phyloP scores from a whole-genome alignment of 2,329 filamentous ascomycete species.

The Monosporascus ibericus region DNA sequence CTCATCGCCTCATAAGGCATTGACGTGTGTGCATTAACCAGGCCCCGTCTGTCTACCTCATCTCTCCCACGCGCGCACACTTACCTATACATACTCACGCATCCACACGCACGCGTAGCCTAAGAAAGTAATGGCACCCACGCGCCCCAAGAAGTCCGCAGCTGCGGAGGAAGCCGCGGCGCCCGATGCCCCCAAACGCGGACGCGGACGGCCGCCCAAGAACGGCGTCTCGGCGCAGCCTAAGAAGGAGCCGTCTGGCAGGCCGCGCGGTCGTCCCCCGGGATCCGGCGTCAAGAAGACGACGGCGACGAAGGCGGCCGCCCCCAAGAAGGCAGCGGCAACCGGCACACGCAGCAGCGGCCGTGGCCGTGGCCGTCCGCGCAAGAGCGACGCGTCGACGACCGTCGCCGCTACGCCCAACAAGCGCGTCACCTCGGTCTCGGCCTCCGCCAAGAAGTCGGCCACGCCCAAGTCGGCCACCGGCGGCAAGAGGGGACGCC shows the following conservation, averaged over 20 bases:
- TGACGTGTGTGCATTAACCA: too few relatives aligned
- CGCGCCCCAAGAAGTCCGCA: slow-evolving; percentile 17
- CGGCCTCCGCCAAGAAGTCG: slow-evolving; percentile 10
- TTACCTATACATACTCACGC: background rate
- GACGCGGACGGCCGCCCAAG: slow-evolving; percentile 33
- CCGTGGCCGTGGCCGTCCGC: slow-evolving; percentile 19
- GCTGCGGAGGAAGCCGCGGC: slow-evolving; percentile 11
- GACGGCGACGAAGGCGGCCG: slow-evolving; percentile 8
- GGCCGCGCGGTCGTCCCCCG: slow-evolving; percentile 42
- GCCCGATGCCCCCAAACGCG: slow-evolving; percentile 25
- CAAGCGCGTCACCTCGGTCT: slow-evolving; percentile 14
- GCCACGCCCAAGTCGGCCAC: slow-evolving; percentile 11
- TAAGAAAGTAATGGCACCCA: slow-evolving; percentile 16
- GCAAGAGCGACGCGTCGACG: slow-evolving; percentile 13
- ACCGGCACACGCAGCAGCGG: slow-evolving; percentile 22
- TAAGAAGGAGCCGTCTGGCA: slow-evolving; percentile 33
- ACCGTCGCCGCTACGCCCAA: slow-evolving; percentile 13
- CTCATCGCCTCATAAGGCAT: too few relatives aligned
- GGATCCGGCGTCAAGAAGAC: slow-evolving; percentile 26
- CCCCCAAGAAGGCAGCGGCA: slow-evolving; percentile 22
- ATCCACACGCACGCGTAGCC: background rate
- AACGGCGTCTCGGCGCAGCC: slow-evolving; percentile 27
- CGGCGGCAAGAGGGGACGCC: slow-evolving; percentile 14
- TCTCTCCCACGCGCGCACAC: background rate
- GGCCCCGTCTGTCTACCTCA: background rate